These are phyloP conservation scores for Metschnikowia proteae DNA, from an alignment of 805 yeast genomes.

Conservation along the genomic window DNA sequence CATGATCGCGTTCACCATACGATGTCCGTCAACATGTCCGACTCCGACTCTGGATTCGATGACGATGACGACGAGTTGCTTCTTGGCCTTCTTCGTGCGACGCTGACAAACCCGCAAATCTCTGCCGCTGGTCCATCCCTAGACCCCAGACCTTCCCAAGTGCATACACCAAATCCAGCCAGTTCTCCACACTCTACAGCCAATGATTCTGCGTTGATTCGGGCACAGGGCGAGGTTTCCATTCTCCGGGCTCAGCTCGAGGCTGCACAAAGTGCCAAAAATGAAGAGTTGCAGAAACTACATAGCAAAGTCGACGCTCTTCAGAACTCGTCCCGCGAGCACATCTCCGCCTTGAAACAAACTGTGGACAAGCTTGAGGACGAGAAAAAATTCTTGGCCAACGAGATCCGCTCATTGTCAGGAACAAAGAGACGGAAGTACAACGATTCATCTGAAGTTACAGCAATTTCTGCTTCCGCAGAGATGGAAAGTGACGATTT, in stretches of 20 bases:
- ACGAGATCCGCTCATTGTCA: conserved; percentile 31
- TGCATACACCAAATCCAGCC: conserved; percentile 6
- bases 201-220: conserved; percentile 26
- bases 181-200: neutral
- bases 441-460: neutral
- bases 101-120: conserved; percentile 20
- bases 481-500: neutral
- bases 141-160: neutral
- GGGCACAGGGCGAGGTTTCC: conserved; percentile 77
- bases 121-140: neutral
- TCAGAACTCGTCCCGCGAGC: conserved; percentile 27
- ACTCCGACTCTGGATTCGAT: conserved; percentile 25
- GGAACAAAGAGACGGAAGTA: conserved; percentile 20
- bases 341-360: conserved; percentile 26
- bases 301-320: conserved; percentile 16
- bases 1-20: neutral
- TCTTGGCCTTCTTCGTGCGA: conserved; percentile 45
- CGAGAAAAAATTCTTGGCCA: conserved; percentile 39
- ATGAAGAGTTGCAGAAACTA: conserved; percentile 32
- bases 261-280: conserved; percentile 39
- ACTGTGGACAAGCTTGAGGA: conserved; percentile 39
- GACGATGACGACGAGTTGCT: conserved; percentile 46
- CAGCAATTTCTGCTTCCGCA: neutral
- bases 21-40: neutral
- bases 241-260: conserved; percentile 65